These are phyloP conservation scores for Pyrus bretschneideri DNA, from an alignment of 306 rosid species.

Conservation along the genomic window DNA sequence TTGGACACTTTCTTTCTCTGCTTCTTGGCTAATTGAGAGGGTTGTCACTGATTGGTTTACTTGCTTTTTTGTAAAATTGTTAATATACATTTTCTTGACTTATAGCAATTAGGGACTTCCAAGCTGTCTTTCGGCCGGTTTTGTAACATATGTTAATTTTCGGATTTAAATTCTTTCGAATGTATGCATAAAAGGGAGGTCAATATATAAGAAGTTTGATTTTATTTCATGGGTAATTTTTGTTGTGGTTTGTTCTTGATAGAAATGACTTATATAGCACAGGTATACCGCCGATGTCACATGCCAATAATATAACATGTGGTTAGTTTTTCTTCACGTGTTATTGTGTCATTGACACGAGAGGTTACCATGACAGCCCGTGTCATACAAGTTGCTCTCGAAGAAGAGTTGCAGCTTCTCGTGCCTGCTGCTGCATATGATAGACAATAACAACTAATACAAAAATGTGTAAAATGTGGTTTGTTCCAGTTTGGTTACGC, in stretches of 20 bases:
- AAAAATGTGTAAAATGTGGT: background rate
- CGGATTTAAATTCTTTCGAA: background rate
- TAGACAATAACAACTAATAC: background rate
- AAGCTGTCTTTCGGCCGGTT: background rate
- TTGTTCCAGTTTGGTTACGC: background rate
- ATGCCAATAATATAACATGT: too few species aligned
- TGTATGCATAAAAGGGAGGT: constrained; percentile 4
- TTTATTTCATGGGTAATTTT: background rate
- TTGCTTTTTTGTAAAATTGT: background rate
- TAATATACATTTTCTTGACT: background rate
- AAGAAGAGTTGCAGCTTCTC: background rate
- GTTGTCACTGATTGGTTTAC: background rate
- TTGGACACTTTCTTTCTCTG: background rate
- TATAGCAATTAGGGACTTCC: background rate
- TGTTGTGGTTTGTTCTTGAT: background rate
- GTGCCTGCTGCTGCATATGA: background rate
- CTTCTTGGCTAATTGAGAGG: background rate
- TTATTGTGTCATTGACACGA: too few species aligned
- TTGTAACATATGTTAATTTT: background rate
- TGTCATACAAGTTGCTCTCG: background rate
- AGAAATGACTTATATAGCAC: background rate
- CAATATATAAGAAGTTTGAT: constrained; percentile 4
- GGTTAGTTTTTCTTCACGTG: too few species aligned
- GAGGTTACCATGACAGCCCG: background rate
- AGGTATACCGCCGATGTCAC: background rate